These are phyloP conservation scores for Corynascus novoguineensis DNA, from an alignment of 495 filamentous ascomycete genomes.

Conservation along the genomic window DNA sequence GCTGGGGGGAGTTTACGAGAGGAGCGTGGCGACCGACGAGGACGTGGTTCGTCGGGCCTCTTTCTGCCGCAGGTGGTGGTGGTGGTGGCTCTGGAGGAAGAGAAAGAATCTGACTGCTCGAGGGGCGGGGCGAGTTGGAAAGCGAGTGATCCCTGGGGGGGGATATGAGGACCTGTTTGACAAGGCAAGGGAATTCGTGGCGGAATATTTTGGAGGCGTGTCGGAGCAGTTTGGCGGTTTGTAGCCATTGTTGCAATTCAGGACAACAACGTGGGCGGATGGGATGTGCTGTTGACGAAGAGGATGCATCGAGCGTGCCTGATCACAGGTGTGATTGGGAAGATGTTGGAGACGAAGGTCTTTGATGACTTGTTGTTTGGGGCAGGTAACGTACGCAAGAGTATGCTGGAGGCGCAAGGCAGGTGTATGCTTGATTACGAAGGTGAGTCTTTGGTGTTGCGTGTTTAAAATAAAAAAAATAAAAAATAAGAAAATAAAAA, in stretches of 20 bases:
- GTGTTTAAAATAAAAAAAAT: too few relatives aligned
- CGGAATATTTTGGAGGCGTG: slow-evolving; percentile 18
- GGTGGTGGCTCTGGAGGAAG: too few relatives aligned
- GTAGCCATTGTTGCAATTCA: slow-evolving; percentile 32
- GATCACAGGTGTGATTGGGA: slow-evolving; percentile 37
- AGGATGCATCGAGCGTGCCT: slow-evolving; percentile 34
- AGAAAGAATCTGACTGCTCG: too few relatives aligned
- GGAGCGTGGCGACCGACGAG: slow-evolving; percentile 17
- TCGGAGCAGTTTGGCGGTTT: slow-evolving; percentile 32
- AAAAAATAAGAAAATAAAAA: too few relatives aligned
- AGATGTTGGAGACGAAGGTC: slow-evolving; percentile 38
- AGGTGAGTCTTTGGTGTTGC: slow-evolving; percentile 28
- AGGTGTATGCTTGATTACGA: slow-evolving; percentile 29
- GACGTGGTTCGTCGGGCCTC: slow-evolving; percentile 4
- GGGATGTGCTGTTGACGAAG: slow-evolving; percentile 37
- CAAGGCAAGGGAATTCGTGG: slow-evolving; percentile 3
- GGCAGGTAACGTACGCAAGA: slow-evolving; percentile 21
- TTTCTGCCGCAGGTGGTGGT: slow-evolving; percentile 9
- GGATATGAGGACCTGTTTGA: slow-evolving; percentile 15
- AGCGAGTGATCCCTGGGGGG: slow-evolving; percentile 20
- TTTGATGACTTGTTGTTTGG: slow-evolving; percentile 45
- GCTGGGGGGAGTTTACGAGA: not conserved
- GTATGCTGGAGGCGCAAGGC: slow-evolving; percentile 36
- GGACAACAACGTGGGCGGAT: slow-evolving; percentile 33
- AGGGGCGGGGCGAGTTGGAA: not conserved